These are phyloP conservation scores for Pterocarpus macrocarpus DNA, from an alignment of 306 rosid species.

Conservation along the genomic window DNA sequence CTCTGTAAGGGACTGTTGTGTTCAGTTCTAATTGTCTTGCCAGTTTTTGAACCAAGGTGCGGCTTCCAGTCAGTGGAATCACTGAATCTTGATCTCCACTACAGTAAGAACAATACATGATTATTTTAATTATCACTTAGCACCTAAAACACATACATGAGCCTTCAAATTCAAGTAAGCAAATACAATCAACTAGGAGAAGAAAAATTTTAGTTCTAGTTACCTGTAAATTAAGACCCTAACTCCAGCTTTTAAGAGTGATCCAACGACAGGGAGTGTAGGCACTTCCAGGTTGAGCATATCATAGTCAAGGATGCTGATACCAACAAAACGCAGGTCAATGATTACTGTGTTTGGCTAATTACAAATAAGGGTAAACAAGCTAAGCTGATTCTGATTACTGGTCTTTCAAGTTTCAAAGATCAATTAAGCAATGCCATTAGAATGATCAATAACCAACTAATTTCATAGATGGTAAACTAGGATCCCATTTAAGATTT, in stretches of 20 bases:
- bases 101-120: constrained; percentile 29
- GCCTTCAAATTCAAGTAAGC: not conserved
- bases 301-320: constrained; percentile 75
- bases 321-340: not conserved
- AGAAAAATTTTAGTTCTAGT: not conserved
- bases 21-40: constrained; percentile 70
- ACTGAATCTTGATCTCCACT: constrained; percentile 98
- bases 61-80: constrained; percentile 87
- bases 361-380: not conserved
- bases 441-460: not conserved
- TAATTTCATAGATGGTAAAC: not conserved
- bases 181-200: not conserved
- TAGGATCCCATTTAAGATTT: not conserved
- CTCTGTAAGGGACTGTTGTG: constrained; percentile 83
- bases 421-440: not conserved
- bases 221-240: constrained; percentile 88
- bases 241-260: constrained; percentile 75
- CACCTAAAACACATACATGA: not conserved
- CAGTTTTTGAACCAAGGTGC: constrained; percentile 75
- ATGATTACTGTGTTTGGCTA: not conserved
- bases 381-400: not conserved
- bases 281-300: constrained; percentile 81
- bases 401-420: not conserved
- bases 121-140: not conserved
- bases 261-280: constrained; percentile 73